Conservation (phyloP, 768 basidiomycete genomes). For the Pleurotus sapidus region DNA sequence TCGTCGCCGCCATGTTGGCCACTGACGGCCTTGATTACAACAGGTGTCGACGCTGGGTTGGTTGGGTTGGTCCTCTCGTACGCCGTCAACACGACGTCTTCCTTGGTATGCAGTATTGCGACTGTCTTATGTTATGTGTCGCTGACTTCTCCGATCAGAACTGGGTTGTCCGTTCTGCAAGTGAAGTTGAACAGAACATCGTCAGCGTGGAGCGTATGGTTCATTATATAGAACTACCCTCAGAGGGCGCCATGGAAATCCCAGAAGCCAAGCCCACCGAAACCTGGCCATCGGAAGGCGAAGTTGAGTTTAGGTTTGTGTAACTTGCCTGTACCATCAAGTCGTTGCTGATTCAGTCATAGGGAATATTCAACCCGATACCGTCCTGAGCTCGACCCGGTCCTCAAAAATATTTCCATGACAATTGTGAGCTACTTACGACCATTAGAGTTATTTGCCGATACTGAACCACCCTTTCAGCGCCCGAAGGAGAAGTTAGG, state of each 20-base stretch:
- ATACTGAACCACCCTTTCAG: slow-evolving; percentile 28
- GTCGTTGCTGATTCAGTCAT: slow-evolving; percentile 1
- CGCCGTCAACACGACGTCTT: slow-evolving; percentile 79
- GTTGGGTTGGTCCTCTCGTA: slow-evolving; percentile 87
- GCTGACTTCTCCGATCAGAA: slow-evolving; percentile 40
- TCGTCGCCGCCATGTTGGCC: slow-evolving; percentile 65
- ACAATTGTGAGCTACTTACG: slow-evolving; percentile 47
- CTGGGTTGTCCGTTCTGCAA: slow-evolving; percentile 79
- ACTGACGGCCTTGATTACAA: slow-evolving; percentile 69
- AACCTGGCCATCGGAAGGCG: slow-evolving; percentile 73
- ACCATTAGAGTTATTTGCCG: background rate
- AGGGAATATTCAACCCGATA: slow-evolving; percentile 78
- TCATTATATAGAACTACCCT: slow-evolving; percentile 70
- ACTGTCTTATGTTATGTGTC: slow-evolving; percentile 3
- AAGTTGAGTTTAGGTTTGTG: slow-evolving; percentile 71
- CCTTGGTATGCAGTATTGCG: slow-evolving; percentile 49
- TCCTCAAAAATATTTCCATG: slow-evolving; percentile 74
- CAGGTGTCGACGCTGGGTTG: slow-evolving; percentile 80
- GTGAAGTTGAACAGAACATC: slow-evolving; percentile 89
- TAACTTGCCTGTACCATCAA: background rate
- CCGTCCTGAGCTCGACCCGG: slow-evolving; percentile 74
- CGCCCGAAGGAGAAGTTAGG: slow-evolving; percentile 83
- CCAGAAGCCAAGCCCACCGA: slow-evolving; percentile 49
- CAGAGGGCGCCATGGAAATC: slow-evolving; percentile 76
- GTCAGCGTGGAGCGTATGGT: slow-evolving; percentile 87